A percentile compares a stretch with the other conserved stretches of the same genome.
Evolutionary conservation across 1,284 basidiomycete genomes (phyloP).

Genomic region (Trichosporon inkin): DNA sequence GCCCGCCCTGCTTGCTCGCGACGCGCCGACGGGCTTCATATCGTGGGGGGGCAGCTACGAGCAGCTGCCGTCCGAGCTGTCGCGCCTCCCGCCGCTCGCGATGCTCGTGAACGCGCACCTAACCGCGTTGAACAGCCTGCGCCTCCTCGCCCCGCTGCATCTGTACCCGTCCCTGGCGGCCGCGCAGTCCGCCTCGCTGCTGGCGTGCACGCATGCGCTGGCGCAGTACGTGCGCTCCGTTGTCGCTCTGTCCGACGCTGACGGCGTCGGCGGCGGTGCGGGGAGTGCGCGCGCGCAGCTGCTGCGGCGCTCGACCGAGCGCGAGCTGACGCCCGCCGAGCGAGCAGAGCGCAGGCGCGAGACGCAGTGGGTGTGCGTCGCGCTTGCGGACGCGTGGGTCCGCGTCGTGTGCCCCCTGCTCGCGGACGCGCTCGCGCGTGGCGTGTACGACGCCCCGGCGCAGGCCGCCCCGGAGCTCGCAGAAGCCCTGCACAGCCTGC

Average conservation of each 20-base stretch:
- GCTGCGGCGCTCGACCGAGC: slow-evolving; percentile 35
- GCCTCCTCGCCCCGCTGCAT: slow-evolving; percentile 68
- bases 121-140: slow-evolving; percentile 70
- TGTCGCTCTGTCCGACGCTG: slow-evolving; percentile 17
- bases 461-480: slow-evolving; percentile 13
- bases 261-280: background rate
- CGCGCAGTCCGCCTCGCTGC: slow-evolving; percentile 57
- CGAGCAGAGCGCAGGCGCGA: slow-evolving; percentile 41
- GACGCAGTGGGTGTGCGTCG: slow-evolving; percentile 54
- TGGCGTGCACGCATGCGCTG: slow-evolving; percentile 44
- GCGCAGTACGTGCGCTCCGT: slow-evolving; percentile 53
- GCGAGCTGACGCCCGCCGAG: slow-evolving; percentile 34
- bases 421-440: slow-evolving; percentile 63
- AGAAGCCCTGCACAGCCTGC: slow-evolving; percentile 22
- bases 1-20: slow-evolving; percentile 24
- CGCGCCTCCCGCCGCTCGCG: slow-evolving; percentile 73
- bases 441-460: slow-evolving; percentile 60
- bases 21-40: slow-evolving; percentile 17
- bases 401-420: slow-evolving; percentile 65
- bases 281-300: slow-evolving; percentile 24
- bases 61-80: slow-evolving; percentile 56
- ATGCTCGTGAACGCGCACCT: slow-evolving; percentile 69
- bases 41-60: slow-evolving; percentile 13
- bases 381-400: slow-evolving; percentile 55
- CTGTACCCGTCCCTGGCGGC: slow-evolving; percentile 55